phyloP scores from a whole-genome alignment of 352 stramenopile species.

The Paralagenidium karlingii region DNA sequence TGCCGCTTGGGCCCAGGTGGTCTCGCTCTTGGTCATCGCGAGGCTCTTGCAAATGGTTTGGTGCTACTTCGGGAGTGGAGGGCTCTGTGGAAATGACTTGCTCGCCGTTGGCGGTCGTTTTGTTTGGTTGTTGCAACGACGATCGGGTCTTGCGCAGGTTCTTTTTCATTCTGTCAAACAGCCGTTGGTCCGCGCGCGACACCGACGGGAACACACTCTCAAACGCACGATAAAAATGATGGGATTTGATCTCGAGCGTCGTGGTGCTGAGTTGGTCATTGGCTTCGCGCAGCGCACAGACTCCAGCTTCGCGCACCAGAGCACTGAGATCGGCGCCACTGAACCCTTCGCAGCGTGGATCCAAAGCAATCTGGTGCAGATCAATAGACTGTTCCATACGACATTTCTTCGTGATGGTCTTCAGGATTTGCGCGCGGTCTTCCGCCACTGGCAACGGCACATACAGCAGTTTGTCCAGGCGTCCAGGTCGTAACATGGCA shows the following conservation, averaged over 20 bases:
- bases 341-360: slow-evolving; percentile 88
- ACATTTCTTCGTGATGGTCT: slow-evolving; percentile 74
- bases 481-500: slow-evolving; percentile 96
- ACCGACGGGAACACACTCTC: slow-evolving; percentile 76
- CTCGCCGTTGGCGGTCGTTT: neutral
- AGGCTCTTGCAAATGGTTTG: too few relatives aligned
- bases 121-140: slow-evolving; percentile 7
- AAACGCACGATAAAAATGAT: slow-evolving; percentile 65
- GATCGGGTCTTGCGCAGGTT: slow-evolving; percentile 62
- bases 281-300: slow-evolving; percentile 85
- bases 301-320: slow-evolving; percentile 93
- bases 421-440: slow-evolving; percentile 85
- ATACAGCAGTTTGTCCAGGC: slow-evolving; percentile 98
- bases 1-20: too few relatives aligned
- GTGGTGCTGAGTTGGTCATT: slow-evolving; percentile 19
- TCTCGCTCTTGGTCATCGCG: too few relatives aligned
- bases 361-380: slow-evolving; percentile 83
- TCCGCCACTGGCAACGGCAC: slow-evolving; percentile 88
- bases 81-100: neutral
- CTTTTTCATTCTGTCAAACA: slow-evolving; percentile 86
- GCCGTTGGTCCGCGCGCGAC: slow-evolving; percentile 65
- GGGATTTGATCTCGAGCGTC: slow-evolving; percentile 33
- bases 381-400: slow-evolving; percentile 60
- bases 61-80: neutral
- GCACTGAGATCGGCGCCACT: slow-evolving; percentile 96